Evolutionary conservation across 2,329 filamentous ascomycete species (phyloP).

Genomic region (Ustulina deusta): DNA sequence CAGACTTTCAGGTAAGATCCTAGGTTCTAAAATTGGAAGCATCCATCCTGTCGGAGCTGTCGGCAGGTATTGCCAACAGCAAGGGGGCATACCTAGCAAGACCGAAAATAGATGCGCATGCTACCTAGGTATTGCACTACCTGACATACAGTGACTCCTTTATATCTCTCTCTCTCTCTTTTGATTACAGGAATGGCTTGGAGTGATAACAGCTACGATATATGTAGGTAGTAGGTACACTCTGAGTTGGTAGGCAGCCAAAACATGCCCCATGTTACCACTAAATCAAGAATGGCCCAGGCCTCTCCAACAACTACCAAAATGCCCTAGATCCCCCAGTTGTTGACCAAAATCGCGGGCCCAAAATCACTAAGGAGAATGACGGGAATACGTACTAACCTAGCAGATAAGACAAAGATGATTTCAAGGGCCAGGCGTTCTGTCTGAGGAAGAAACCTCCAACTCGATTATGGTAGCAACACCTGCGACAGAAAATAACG

Average conservation of each 20-base stretch:
- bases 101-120: conserved; percentile 28
- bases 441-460: too few relatives aligned
- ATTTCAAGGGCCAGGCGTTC: too few relatives aligned
- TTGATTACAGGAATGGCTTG: conserved; percentile 1
- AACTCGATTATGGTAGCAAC: too few relatives aligned
- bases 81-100: neutral
- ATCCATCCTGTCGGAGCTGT: conserved; percentile 24
- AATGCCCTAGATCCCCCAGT: too few relatives aligned
- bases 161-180: neutral
- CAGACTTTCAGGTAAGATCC: conserved; percentile 10
- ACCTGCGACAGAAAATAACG: too few relatives aligned
- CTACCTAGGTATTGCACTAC: neutral
- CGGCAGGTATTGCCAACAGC: conserved; percentile 9
- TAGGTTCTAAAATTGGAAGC: conserved; percentile 34
- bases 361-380: too few relatives aligned
- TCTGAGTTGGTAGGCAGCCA: neutral
- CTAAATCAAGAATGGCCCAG: neutral
- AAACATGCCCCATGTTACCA: neutral
- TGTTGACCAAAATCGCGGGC: too few relatives aligned
- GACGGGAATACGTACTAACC: neutral
- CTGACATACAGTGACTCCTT: neutral
- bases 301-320: neutral
- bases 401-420: too few relatives aligned
- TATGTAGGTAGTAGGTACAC: neutral
- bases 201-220: neutral